Evolutionary conservation across 2,329 filamentous ascomycete species (phyloP).

Genomic region (Mycogone perniciosa): DNA sequence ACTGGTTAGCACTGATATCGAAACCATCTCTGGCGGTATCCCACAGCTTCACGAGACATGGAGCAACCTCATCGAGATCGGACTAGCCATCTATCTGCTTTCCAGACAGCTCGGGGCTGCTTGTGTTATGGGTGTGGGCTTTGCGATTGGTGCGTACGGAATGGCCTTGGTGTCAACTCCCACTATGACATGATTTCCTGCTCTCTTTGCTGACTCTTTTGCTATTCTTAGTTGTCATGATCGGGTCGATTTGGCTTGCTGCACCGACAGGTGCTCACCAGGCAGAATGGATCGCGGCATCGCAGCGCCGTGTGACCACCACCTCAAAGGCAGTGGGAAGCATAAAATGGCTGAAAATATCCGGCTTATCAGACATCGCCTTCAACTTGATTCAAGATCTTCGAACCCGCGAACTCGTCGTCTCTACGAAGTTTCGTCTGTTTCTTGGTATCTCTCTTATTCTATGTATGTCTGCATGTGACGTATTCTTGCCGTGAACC

Average conservation of each 20-base stretch:
- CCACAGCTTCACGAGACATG: slow-evolving; percentile 8
- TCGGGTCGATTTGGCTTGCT: slow-evolving; percentile 25
- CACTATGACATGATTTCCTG: background rate
- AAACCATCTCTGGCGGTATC: too few species aligned
- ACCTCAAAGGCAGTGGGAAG: slow-evolving; percentile 41
- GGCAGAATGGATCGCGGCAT: slow-evolving; percentile 42
- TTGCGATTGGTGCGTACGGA: slow-evolving; percentile 34
- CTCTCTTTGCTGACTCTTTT: background rate
- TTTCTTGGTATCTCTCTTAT: too few species aligned
- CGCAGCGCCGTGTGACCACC: slow-evolving; percentile 41
- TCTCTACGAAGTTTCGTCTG: too few species aligned
- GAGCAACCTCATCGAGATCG: slow-evolving; percentile 21
- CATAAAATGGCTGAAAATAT: slow-evolving; percentile 22
- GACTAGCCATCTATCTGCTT: slow-evolving; percentile 22
- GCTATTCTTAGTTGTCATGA: slow-evolving; percentile 27
- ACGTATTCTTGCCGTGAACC: too few species aligned
- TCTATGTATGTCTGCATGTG: too few species aligned
- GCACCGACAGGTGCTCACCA: slow-evolving; percentile 26
- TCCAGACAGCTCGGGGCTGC: slow-evolving; percentile 33
- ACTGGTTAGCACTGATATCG: too few species aligned
- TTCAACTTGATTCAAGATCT: too few species aligned
- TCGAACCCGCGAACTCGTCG: too few species aligned
- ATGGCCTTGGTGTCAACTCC: background rate
- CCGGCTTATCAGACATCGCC: too few species aligned
- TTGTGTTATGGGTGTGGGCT: slow-evolving; percentile 35